These are phyloP conservation scores for Malania oleifera DNA, from an alignment of 164 flowering plant genomes.

Conservation along the genomic window DNA sequence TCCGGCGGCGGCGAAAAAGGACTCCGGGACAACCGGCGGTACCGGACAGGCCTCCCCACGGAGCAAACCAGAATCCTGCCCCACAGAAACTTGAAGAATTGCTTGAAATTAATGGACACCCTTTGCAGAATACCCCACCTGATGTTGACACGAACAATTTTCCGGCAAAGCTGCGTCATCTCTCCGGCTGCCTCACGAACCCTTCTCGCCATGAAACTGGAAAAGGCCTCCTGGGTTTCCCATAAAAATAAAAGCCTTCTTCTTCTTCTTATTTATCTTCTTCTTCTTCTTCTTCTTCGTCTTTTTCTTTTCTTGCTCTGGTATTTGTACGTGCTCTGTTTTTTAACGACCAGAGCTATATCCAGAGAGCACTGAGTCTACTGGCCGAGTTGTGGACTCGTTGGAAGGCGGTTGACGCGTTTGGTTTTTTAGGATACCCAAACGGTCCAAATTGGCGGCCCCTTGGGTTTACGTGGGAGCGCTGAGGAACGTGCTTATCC, in stretches of 20 bases:
- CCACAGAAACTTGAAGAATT: slow-evolving; percentile 53
- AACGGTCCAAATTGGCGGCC: slow-evolving; percentile 50
- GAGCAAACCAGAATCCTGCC: slow-evolving; percentile 58
- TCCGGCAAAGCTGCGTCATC: slow-evolving; percentile 63
- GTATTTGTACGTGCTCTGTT: not conserved
- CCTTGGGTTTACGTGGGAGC: slow-evolving; percentile 15
- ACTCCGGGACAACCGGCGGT: slow-evolving; percentile 33
- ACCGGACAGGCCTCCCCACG: slow-evolving; percentile 30
- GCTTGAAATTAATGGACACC: slow-evolving; percentile 35
- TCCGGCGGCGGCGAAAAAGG: slow-evolving; percentile 19
- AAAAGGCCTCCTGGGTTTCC: slow-evolving; percentile 2
- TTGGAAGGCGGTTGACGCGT: slow-evolving; percentile 57
- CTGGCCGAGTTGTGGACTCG: no score
- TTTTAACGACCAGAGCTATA: slow-evolving; percentile 2
- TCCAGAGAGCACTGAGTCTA: slow-evolving; percentile 16
- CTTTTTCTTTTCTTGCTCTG: not conserved
- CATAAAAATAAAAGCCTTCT: not conserved
- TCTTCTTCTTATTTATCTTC: not conserved
- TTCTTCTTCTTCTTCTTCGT: not conserved
- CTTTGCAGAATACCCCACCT: slow-evolving; percentile 35
- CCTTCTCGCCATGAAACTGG: slow-evolving; percentile 18
- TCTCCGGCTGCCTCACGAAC: slow-evolving; percentile 23
- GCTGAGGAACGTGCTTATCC: not conserved
- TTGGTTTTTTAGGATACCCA: slow-evolving; percentile 8
- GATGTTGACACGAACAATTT: slow-evolving; percentile 31